Evolutionary conservation across 306 rosid species (phyloP).

Genomic region (Cucurbita pepo): DNA sequence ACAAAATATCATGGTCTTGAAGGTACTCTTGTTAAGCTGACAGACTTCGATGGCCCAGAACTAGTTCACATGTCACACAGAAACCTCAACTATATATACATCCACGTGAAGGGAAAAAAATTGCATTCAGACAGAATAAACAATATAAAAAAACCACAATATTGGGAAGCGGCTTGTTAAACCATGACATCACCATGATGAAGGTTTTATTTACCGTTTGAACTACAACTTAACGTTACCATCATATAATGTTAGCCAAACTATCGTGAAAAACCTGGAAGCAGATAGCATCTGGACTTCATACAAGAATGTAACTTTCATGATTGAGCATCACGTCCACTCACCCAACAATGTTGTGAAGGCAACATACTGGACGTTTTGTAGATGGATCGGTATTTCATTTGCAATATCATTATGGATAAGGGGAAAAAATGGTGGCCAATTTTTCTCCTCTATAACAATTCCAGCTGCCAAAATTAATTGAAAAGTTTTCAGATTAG

Average conservation of each 20-base stretch:
- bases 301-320: slow-evolving; percentile 4
- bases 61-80: background rate
- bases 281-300: slow-evolving; percentile 6
- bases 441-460: slow-evolving; percentile 70
- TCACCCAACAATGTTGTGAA: slow-evolving; percentile 81
- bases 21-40: background rate
- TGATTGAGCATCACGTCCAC: slow-evolving; percentile 14
- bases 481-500: background rate
- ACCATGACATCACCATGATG: background rate
- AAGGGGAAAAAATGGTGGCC: slow-evolving; percentile 89
- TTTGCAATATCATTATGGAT: slow-evolving; percentile 83
- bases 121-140: background rate
- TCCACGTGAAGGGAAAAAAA: background rate
- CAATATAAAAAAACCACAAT: background rate
- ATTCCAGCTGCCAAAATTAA: slow-evolving; percentile 54
- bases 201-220: background rate
- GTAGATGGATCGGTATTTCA: slow-evolving; percentile 90
- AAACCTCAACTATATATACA: background rate
- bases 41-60: background rate
- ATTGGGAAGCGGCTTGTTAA: background rate
- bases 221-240: background rate
- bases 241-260: background rate
- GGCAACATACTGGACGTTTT: slow-evolving; percentile 73
- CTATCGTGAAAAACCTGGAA: slow-evolving; percentile 1
- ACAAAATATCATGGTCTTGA: background rate